phyloP scores from a whole-genome alignment of 805 yeast genomes.

The Lipomyces sp. region DNA sequence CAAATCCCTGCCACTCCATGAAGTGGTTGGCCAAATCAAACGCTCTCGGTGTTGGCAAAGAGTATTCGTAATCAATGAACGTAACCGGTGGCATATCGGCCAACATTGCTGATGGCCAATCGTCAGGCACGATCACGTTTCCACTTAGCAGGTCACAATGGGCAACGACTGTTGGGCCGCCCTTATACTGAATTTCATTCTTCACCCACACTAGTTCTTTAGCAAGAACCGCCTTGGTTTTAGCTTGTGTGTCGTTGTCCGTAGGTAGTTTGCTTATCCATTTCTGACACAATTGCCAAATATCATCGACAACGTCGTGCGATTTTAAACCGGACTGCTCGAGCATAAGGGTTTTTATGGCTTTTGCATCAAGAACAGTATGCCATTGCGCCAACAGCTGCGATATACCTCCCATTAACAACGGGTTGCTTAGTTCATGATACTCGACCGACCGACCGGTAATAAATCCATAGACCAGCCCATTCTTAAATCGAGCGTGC shows the following conservation, averaged over 20 bases:
- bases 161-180: constrained; percentile 60
- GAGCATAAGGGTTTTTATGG: constrained; percentile 49
- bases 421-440: constrained; percentile 55
- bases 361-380: constrained; percentile 51
- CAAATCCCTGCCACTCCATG: constrained; percentile 83
- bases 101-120: constrained; percentile 37
- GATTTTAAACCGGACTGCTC: constrained; percentile 48
- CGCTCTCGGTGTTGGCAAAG: constrained; percentile 73
- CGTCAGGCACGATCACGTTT: constrained; percentile 64
- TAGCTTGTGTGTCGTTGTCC: constrained; percentile 41
- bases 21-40: constrained; percentile 77
- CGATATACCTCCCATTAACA: constrained; percentile 63
- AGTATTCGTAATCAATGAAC: constrained; percentile 74
- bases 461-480: constrained; percentile 70
- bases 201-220: constrained; percentile 63
- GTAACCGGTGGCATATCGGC: constrained; percentile 46
- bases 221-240: constrained; percentile 50
- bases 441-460: constrained; percentile 66
- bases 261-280: constrained; percentile 71
- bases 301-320: constrained; percentile 48
- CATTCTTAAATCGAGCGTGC: constrained; percentile 70
- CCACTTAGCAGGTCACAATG: constrained; percentile 80
- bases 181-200: constrained; percentile 48
- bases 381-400: constrained; percentile 76
- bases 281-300: constrained; percentile 64